Base-by-base conservation (phyloP, 495 filamentous ascomycete species). In the Penicillium daleae region DNA sequence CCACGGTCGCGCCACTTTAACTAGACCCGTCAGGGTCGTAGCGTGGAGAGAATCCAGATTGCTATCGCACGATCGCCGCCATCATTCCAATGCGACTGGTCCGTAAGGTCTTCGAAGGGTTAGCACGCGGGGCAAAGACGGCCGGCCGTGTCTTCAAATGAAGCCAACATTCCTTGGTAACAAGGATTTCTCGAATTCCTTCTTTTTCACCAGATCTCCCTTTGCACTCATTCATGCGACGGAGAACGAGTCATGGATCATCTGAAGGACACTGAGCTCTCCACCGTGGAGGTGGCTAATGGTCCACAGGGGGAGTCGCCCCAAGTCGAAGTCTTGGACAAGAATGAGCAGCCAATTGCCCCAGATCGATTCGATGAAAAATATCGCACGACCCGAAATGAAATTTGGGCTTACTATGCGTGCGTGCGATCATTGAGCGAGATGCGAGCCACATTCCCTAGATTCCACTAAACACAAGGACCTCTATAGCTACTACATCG, bases 361-460 rank as follows among this genome's bases (percentile, higher is more conserved):
- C 70, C 70, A 10, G 70, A 73, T 56, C 63, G 64, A 21, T 73
- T 73, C 42, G 70, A 73, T 35, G 70, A 73, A 44, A 65, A 62
- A 37, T 73, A 73, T 40, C 70, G 68, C 69, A 87, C 86, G 4
- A 78, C 79, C n/a, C 78, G 73, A 57, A 76, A 63, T 64, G 87
- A 89, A 66, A 86, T 89, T 13, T 89, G 85, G 85, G 80, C 86
- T 50, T 90, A 87, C 66, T 90, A 90, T 71, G 73, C 78, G 69
- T 81, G 72, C 69, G 78, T 78, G 22, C 19, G 57, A 32, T 12
- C 24, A 52, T 56, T 44, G 56, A 48, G 37, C 32, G 24, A 33
- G n/a, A 48, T 32, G 13, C 31, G 49, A 19, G 29, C 37, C 44
- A 59, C 10, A 22, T 49, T 37, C 60, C 37, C 37, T 50, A 59